Conservation (phyloP, 495 filamentous ascomycete genomes). For the Immersiella caudata region DNA sequence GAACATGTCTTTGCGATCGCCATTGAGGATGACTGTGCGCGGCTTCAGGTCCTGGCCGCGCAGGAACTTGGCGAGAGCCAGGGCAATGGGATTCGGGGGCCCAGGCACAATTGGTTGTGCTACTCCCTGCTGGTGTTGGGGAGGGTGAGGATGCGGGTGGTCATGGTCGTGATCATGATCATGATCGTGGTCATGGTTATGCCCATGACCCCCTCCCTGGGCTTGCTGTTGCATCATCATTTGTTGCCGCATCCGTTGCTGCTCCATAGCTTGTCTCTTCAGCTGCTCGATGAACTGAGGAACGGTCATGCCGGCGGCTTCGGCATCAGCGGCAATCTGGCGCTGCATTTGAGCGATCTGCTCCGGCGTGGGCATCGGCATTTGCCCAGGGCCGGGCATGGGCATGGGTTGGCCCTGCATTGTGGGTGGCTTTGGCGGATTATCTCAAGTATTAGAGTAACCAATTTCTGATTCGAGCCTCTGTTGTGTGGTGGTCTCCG, state of each 20-base stretch:
- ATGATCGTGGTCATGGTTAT: slow-evolving; percentile 40
- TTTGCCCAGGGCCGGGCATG: slow-evolving; percentile 26
- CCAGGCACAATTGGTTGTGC: slow-evolving; percentile 66
- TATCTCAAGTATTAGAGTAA: not conserved
- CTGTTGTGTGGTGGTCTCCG: not conserved
- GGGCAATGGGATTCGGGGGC: slow-evolving; percentile 81
- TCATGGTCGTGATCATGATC: slow-evolving; percentile 53
- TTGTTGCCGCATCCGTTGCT: slow-evolving; percentile 68
- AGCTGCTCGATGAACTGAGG: slow-evolving; percentile 70
- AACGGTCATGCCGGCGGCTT: slow-evolving; percentile 73
- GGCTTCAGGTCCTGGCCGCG: slow-evolving; percentile 83
- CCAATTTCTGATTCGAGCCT: slow-evolving; percentile 14
- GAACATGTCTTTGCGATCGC: slow-evolving; percentile 98
- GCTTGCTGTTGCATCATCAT: slow-evolving; percentile 56
- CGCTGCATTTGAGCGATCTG: slow-evolving; percentile 83
- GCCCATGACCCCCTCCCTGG: slow-evolving; percentile 18
- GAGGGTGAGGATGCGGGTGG: slow-evolving; percentile 41
- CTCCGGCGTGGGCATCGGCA: slow-evolving; percentile 79
- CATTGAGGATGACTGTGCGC: slow-evolving; percentile 90
- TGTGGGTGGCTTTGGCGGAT: not conserved
- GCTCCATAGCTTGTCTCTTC: slow-evolving; percentile 58
- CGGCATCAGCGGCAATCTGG: slow-evolving; percentile 75
- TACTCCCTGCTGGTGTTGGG: slow-evolving; percentile 62
- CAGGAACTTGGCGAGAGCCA: slow-evolving; percentile 90
- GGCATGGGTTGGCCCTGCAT: slow-evolving; percentile 25